Base-by-base conservation (phyloP, 1,139 yeast genomes). In the Arxiozyma bovina region DNA sequence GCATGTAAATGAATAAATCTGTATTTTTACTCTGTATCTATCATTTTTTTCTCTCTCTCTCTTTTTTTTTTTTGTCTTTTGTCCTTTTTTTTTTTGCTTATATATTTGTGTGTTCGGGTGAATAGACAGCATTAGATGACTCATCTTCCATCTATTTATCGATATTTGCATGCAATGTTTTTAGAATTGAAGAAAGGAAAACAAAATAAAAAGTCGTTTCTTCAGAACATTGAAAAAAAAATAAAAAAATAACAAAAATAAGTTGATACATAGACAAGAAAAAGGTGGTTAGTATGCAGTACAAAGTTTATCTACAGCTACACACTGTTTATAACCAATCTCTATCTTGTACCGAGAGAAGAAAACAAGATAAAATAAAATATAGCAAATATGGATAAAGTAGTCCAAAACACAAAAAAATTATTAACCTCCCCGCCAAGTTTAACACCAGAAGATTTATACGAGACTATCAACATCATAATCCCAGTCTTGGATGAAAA, bases 401-500 rank as follows among this genome's bases (percentile, higher is more conserved):
- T 64, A 30, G 57, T 60, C 6, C n/a, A 50, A 3, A 59, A 52
- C 46, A 67, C 71, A 9, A 62, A 61, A 55, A 63, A 64, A 52
- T 53, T 68, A 22, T 50, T 67, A 46, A 50, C 25, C 17, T 44
- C 46, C 2, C 69, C 68, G 1, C 64, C 65, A 12, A 53, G 53
- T 11, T 57, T 69, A 52, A 58, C 62, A 1, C 67, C 71, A 17
- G 30, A 47, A 6, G 70, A 68, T 27, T 53, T 69, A 23, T 57
- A 64, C 47, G 54, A 59, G 7, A 67, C 70, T 3, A 58, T 68
- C 23, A 48, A 50, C 12, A 23, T 56, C 3, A 59, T 63, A 20
- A 56, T 67, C 45, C 57, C 58, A 5, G 41, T 58, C 23, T 48
- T 67, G 34, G 41, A 50, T 17, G 20, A 27, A 12, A 44, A 23